A percentile compares a stretch with the other conserved stretches of the same genome.
Conservation (phyloP, 2,329 filamentous ascomycete species). For the Penicillium nordicum region DNA sequence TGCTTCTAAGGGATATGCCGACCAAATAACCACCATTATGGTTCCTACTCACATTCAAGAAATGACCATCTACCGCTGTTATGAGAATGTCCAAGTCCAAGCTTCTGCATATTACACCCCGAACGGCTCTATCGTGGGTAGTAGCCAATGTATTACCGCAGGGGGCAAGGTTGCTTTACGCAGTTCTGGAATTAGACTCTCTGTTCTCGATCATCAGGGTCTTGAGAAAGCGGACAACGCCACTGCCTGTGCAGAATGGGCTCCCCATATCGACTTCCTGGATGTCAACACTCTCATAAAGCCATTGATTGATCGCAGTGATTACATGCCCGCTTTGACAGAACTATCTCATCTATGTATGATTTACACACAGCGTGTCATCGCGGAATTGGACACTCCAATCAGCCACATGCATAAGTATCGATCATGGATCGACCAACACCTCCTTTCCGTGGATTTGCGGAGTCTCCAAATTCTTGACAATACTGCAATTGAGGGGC, state of each 20-base stretch:
- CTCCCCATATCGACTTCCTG: slow-evolving; percentile 17
- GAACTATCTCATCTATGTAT: slow-evolving; percentile 15
- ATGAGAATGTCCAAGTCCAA: slow-evolving; percentile 3
- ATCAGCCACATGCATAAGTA: slow-evolving; percentile 12
- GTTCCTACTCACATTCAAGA: slow-evolving; percentile 23
- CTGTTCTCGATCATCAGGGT: background rate
- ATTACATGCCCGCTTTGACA: background rate
- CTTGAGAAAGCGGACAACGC: background rate
- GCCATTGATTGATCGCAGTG: slow-evolving; percentile 7
- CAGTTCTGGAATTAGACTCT: slow-evolving; percentile 9
- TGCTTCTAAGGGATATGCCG: slow-evolving; percentile 17
- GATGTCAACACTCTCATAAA: slow-evolving; percentile 10
- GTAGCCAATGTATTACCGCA: slow-evolving; percentile 1
- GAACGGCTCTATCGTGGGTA: slow-evolving; percentile 8
- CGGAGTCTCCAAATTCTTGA: background rate
- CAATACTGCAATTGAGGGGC: slow-evolving; percentile 1
- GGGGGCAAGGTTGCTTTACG: slow-evolving; percentile 7
- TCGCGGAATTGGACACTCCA: slow-evolving; percentile 1
- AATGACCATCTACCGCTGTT: slow-evolving; percentile 12
- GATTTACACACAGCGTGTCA: slow-evolving; percentile 8
- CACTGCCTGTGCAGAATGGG: slow-evolving; percentile 11
- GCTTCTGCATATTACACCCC: slow-evolving; percentile 7
- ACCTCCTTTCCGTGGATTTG: background rate
- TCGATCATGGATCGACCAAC: slow-evolving; percentile 10
- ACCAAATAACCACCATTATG: slow-evolving; percentile 13